Base-by-base conservation (phyloP, 2,329 filamentous ascomycete species). In the Fusarium devonianum region DNA sequence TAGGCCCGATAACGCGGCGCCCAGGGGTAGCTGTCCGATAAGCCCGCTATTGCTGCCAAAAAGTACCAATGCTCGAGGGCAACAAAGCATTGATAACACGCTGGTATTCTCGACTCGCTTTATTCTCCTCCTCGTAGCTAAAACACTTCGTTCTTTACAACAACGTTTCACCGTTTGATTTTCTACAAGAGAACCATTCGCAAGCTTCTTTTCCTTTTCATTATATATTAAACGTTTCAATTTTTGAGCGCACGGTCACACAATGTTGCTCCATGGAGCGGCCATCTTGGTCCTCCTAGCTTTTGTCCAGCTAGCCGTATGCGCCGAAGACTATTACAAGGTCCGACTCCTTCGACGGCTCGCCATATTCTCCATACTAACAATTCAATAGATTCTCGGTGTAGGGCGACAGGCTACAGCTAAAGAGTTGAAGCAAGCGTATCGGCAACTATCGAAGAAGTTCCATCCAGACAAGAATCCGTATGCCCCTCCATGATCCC, bases 381-480 rank as follows among this genome's bases (percentile, higher is more conserved):
- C 16, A 17, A 7, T 11, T 4, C 0, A 11, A 17, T 39, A 96
- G 85, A 75, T 96, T 49, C 84, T 99, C 18, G 91, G 89, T 44
- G 75, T 99, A 57, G 83, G 87, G 67, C 91, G 85, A 67, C 79
- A 87, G 52, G 93, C 93, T 12, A 87, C 84, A 35, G 92, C 96
- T 43, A 86, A 87, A 67, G 88, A 97, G 66, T 88, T 99, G 70
- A 99, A 99, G 74, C 89, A 89, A 34, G 92, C 94, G 16, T 99
- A 99, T 74, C 85, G 92, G 52, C 87, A 85, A 52, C 80, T 99
- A 9, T 95, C 90, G 77, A 97, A 97, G 74, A 96, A 95, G 71
- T 97, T 83, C 72, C 94, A 99, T 69, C 94, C 94, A 4, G 94
- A 99, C 74, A 99, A 99, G 82, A 97, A 97, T 66, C 92, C 93